Percentiles rank a stretch among this genome's conserved stretches.
Evolutionary conservation across 78 protist genomes (phyloP).

Genomic region (Speleostelium caveatum): DNA sequence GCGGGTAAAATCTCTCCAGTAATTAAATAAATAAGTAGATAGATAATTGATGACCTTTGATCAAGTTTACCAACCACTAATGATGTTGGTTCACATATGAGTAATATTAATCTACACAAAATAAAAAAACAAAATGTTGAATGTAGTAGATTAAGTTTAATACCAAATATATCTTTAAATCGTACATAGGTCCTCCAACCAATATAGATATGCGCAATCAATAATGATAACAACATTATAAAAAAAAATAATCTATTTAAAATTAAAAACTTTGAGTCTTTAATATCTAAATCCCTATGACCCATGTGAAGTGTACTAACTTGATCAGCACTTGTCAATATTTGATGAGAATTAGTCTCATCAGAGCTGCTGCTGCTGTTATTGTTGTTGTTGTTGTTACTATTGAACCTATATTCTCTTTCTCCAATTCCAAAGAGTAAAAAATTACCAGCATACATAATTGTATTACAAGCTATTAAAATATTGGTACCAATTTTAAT

Average conservation of each 20-base stretch:
- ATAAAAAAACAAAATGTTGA: too few relatives aligned
- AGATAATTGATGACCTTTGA: not conserved
- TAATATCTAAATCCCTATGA: too few relatives aligned
- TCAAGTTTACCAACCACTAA: too few relatives aligned
- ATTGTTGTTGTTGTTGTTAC: not conserved
- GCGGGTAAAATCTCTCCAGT: conserved; percentile 29
- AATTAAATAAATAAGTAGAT: not conserved
- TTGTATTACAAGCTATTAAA: conserved; percentile 2
- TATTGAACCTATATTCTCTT: not conserved
- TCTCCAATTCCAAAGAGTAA: conserved; percentile 39
- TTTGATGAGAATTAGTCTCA: too few relatives aligned
- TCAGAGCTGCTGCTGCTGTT: not conserved
- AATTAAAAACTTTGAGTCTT: too few relatives aligned
- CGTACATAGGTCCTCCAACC: conserved; percentile 36
- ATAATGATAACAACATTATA: conserved; percentile 9
- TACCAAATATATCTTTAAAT: conserved; percentile 24
- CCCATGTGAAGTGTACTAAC: too few relatives aligned
- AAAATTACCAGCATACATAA: conserved; percentile 34
- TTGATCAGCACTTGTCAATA: too few relatives aligned
- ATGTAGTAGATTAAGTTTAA: not conserved
- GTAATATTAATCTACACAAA: not conserved
- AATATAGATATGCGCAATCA: not conserved
- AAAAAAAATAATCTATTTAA: conserved; percentile 22
- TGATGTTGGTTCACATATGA: not conserved
- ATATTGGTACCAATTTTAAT: conserved; percentile 26